Conservation (phyloP, 805 yeast genomes). For the Metschnikowia proteae region DNA sequence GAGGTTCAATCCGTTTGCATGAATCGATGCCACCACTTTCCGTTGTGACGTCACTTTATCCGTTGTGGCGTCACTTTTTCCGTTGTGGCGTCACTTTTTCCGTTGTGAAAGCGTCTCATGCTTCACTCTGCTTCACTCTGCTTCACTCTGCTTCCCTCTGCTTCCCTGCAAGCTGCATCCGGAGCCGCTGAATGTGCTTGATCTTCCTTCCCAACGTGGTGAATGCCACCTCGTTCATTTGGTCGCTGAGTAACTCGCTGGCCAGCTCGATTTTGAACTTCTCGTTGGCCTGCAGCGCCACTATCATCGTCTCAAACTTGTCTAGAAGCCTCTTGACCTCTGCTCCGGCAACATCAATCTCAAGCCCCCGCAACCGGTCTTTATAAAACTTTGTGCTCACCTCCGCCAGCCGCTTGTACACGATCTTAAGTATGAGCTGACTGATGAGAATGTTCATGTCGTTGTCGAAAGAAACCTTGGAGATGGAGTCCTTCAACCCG, state of each 20-base stretch:
- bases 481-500: slow-evolving; percentile 59
- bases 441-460: slow-evolving; percentile 51
- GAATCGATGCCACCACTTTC: neutral
- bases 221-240: slow-evolving; percentile 7
- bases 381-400: slow-evolving; percentile 22
- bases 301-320: slow-evolving; percentile 28
- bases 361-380: slow-evolving; percentile 27
- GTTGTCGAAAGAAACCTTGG: slow-evolving; percentile 60
- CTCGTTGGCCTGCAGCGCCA: slow-evolving; percentile 8
- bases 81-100: too few relatives aligned
- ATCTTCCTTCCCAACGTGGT: slow-evolving; percentile 18
- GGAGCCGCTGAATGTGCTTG: slow-evolving; percentile 14
- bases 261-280: slow-evolving; percentile 6
- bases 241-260: slow-evolving; percentile 3
- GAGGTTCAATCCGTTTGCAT: slow-evolving; percentile 44
- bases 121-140: too few relatives aligned
- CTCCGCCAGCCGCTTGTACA: slow-evolving; percentile 30
- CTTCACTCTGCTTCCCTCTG: neutral
- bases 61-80: too few relatives aligned
- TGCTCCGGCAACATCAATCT: slow-evolving; percentile 18
- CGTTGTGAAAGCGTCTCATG: too few relatives aligned
- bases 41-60: too few relatives aligned
- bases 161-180: neutral
- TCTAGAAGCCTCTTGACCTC: slow-evolving; percentile 19
- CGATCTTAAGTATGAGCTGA: slow-evolving; percentile 44